Conservation (phyloP, 2,329 filamentous ascomycete genomes). For the Cercospora zeae-maydis region DNA sequence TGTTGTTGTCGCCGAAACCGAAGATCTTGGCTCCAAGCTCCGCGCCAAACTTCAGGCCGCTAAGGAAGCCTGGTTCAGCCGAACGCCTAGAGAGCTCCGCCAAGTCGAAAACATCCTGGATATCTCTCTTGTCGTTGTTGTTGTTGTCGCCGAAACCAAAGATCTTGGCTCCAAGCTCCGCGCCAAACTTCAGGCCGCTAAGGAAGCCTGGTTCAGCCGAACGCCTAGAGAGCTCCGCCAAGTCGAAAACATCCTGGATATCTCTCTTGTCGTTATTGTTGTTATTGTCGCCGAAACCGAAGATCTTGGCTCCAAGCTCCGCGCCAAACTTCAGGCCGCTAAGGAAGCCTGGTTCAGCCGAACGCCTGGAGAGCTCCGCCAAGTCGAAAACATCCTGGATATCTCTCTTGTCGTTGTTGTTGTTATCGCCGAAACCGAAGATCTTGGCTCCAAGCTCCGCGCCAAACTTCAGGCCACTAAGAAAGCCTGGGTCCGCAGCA, state of each 20-base stretch:
- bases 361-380: neutral
- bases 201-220: neutral
- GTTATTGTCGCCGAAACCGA: neutral
- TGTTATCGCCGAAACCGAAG: neutral
- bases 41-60: neutral
- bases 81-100: neutral
- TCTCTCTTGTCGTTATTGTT: no score
- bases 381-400: neutral
- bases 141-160: neutral
- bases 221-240: neutral
- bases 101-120: neutral
- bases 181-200: neutral
- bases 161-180: no score
- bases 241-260: neutral
- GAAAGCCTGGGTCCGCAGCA: neutral
- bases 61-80: neutral
- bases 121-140: neutral
- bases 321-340: neutral
- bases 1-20: neutral
- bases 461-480: neutral
- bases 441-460: neutral
- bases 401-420: neutral
- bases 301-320: neutral
- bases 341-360: neutral
- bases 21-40: neutral